These are phyloP conservation scores for Fusarium penzigii DNA, from an alignment of 2,329 filamentous ascomycete genomes.

Conservation along the genomic window DNA sequence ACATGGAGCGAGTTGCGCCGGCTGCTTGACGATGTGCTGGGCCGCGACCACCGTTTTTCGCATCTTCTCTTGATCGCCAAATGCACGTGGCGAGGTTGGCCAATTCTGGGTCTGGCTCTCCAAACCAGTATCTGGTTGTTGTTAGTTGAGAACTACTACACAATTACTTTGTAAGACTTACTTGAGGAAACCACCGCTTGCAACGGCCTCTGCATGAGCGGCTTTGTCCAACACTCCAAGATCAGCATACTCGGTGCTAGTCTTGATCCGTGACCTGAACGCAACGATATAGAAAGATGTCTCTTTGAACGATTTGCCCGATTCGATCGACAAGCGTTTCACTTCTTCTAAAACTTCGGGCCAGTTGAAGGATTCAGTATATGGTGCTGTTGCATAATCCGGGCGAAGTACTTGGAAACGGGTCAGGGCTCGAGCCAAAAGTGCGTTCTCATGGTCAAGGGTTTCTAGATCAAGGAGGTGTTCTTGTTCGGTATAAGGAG, in stretches of 20 bases:
- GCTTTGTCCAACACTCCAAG: slow-evolving; percentile 74
- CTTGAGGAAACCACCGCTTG: slow-evolving; percentile 81
- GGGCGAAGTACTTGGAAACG: slow-evolving; percentile 60
- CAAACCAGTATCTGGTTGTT: slow-evolving; percentile 77
- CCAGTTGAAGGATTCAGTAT: slow-evolving; percentile 79
- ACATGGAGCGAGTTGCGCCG: slow-evolving; percentile 63
- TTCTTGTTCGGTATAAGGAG: slow-evolving; percentile 70
- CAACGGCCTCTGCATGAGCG: slow-evolving; percentile 77
- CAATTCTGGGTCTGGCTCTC: slow-evolving; percentile 66
- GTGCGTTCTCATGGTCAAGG: slow-evolving; percentile 63
- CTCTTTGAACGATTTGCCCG: slow-evolving; percentile 55
- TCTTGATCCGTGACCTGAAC: slow-evolving; percentile 74
- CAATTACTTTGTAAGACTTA: slow-evolving; percentile 34
- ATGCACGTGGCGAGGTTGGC: slow-evolving; percentile 81
- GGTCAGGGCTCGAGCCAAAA: slow-evolving; percentile 72
- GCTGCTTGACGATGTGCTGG: slow-evolving; percentile 65
- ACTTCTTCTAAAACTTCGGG: slow-evolving; percentile 60
- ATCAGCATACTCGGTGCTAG: slow-evolving; percentile 65
- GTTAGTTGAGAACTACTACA: slow-evolving; percentile 16
- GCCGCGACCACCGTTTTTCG: slow-evolving; percentile 58
- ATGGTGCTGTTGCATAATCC: slow-evolving; percentile 77
- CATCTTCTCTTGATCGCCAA: slow-evolving; percentile 63
- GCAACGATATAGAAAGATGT: slow-evolving; percentile 80
- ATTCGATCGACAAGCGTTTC: slow-evolving; percentile 48
- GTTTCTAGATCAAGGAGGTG: slow-evolving; percentile 74